Percentiles rank a stretch among this genome's conserved stretches.
Evolutionary conservation across 306 rosid species (phyloP).

Genomic region (Medicago truncatula): DNA sequence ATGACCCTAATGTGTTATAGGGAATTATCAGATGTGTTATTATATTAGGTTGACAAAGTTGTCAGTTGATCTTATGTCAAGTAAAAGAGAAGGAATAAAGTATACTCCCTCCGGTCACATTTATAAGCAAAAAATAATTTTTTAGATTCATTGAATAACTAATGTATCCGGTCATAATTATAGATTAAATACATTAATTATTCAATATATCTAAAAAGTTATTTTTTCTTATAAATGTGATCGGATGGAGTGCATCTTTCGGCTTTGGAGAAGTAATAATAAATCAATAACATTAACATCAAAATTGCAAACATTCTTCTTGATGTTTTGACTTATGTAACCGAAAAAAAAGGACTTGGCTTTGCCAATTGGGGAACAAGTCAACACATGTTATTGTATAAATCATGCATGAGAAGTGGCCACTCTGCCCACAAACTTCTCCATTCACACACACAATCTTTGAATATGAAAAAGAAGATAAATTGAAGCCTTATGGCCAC

Average conservation of each 20-base stretch:
- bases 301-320: conserved; percentile 1
- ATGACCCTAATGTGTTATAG: too few species aligned
- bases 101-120: too few species aligned
- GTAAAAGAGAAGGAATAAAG: too few species aligned
- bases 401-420: conserved; percentile 48
- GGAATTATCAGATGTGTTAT: too few species aligned
- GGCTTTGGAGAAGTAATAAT: conserved; percentile 10
- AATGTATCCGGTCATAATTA: too few species aligned
- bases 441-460: conserved; percentile 31
- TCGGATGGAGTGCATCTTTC: not conserved
- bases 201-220: too few species aligned
- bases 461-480: conserved; percentile 30
- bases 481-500: conserved; percentile 19
- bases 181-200: too few species aligned
- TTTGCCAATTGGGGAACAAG: conserved; percentile 44
- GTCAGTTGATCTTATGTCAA: too few species aligned
- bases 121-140: too few species aligned
- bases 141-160: too few species aligned
- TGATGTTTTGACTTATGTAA: conserved; percentile 27
- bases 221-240: too few species aligned
- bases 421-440: conserved; percentile 45
- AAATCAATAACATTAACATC: not conserved
- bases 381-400: conserved; percentile 43
- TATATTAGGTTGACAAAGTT: too few species aligned
- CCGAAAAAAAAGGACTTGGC: conserved; percentile 5